Conservation (phyloP, 345 rosid genomes). For the Noccaea caerulescens region DNA sequence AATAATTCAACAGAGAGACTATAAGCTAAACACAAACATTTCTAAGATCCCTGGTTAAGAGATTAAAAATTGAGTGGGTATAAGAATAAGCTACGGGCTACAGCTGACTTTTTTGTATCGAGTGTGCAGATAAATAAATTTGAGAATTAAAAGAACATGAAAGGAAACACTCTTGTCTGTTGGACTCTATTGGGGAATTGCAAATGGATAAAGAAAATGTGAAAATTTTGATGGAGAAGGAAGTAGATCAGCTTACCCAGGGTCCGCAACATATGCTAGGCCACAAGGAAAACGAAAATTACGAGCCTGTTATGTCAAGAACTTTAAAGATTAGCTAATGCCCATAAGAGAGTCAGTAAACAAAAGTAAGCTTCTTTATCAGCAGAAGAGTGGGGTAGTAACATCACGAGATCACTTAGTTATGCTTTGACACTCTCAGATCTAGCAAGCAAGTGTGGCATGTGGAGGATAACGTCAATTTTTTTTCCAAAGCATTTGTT, state of each 20-base stretch:
- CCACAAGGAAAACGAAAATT: constrained; percentile 90
- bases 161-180: not conserved
- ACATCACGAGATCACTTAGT: constrained; percentile 18
- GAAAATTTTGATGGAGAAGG: constrained; percentile 25
- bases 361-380: constrained; percentile 9
- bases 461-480: not conserved
- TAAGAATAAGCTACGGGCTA: not conserved
- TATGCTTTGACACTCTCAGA: constrained; percentile 4
- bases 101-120: not conserved
- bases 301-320: constrained; percentile 71
- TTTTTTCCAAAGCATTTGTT: not conserved
- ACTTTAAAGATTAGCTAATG: constrained; percentile 31
- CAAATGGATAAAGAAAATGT: constrained; percentile 23
- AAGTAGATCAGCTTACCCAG: constrained; percentile 68
- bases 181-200: not conserved
- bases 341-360: constrained; percentile 18
- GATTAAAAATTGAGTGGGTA: not conserved
- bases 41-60: constrained; percentile 2
- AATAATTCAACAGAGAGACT: constrained; percentile 18
- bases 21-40: constrained; percentile 8
- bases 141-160: not conserved
- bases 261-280: constrained; percentile 85
- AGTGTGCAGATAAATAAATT: constrained; percentile 1
- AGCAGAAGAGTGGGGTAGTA: constrained; percentile 2
- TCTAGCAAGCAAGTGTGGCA: constrained; percentile 9